Evolutionary conservation across 2,329 filamentous ascomycete species (phyloP), one percentile per base, ranked within the genome.

Genomic region (Dendrostoma leiphaemia): DNA sequence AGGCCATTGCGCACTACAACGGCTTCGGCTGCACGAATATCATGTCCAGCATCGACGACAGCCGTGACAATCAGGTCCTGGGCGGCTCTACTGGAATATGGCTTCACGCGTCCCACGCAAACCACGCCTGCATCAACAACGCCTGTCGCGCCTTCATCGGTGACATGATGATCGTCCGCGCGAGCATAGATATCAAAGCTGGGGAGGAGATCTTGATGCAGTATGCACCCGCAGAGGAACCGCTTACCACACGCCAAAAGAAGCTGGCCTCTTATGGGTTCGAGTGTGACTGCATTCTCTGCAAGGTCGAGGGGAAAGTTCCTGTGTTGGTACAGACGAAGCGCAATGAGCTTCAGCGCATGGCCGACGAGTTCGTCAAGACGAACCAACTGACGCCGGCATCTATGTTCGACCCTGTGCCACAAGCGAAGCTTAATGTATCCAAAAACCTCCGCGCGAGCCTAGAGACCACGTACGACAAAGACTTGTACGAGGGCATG

Each of bases 241-340:
- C 31, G 2, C 35, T 21, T n/a, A 0, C 6, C 6, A 24, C 37
- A 15, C 52, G 47, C 15, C 15, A 19, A 7, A 6, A 37, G 6
- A 10, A 19, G 3, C n/a, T 45, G 0, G 15, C 4, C 5, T 12
- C 4, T 28, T 54, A 50, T 19, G 72, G 69, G 0, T 76, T 77
- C 48, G 61, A 66, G 23, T 77, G 74, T 58, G 49, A 51, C 4
- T 77, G 74, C 56, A 48, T 51, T 19, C 62, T 76, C 15, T 77
- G 75, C 52, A 51, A 48, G 1, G 63, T 63, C 9, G 72, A 76
- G 52, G 31, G 38, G 3, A 21, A 50, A 15, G 63, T 63, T 2
- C 45, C 62, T 0, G 28, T 46, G 1, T 54, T 56, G 4, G 54
- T 45, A 21, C 54, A 64, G 19, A 58, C 58, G 28, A 63, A 61